Base-by-base conservation (phyloP, 2,329 filamentous ascomycete species). In the Nothomitra cinnamomea region DNA sequence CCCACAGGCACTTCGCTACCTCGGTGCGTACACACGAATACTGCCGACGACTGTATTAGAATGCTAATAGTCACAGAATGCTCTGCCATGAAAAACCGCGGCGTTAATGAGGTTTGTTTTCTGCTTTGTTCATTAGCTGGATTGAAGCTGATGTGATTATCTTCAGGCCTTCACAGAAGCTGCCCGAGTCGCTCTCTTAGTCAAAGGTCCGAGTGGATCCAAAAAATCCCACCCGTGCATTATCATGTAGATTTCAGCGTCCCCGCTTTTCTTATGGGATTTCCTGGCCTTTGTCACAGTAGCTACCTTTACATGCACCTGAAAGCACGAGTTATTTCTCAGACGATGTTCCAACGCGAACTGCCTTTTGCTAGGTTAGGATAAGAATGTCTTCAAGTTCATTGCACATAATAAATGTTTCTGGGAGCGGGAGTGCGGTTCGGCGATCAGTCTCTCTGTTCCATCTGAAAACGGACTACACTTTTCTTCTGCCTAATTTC, bases 31-130 rank as follows among this genome's bases (percentile, higher is more conserved):
- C 21, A 4, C 53, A 48, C 49, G 22, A 21, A 6, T 12, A 36
- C n/a, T 36, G 19, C 8, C 21, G 19, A 24, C 38, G 10, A 17
- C 22, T 38, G 1, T 22, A 36, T 35, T 56, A 24, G 17, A 21
- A 32, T 2, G 47, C n/a, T 50, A 17, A 32, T 12, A 36, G 38
- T 8, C n/a, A 47, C 62, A 83, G 92, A 98, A 75, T 98, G 92
- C 74, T 96, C 92, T 38, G 92, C 92, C 55, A 96, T 96, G 82
- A 84, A 89, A 70, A 98, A 98, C 70, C 80, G 92, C 51, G 92
- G 92, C 57, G 94, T 98, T 64, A 95, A 96, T 69, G 92, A 55
- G 53, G 53, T 53, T 22, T 17, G 50, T 17, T 8, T n/a, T 21
- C 12, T 49, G n/a, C 45, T 19, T 7, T 5, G n/a, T 3, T 35